Percentiles rank a stretch among this genome's conserved stretches.
Conservation (phyloP, 2,329 filamentous ascomycete genomes). For the Penicillium sp. region DNA sequence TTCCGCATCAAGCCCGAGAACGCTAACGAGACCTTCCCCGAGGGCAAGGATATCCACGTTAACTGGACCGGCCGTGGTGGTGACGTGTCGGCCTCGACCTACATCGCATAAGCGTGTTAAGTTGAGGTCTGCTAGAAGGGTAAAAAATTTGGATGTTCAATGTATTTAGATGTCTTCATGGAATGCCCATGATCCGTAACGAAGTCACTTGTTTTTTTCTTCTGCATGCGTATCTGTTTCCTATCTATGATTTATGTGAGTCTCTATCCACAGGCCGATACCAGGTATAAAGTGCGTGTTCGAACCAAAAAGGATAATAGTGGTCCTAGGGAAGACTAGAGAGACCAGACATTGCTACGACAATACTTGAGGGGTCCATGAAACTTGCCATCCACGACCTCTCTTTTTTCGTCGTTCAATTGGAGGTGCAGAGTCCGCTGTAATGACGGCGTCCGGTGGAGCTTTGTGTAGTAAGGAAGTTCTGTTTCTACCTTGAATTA, state of each 20-base stretch:
- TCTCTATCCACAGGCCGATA: neutral
- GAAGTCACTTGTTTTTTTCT: conserved; percentile 17
- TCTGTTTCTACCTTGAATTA: too few species aligned
- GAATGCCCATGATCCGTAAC: conserved; percentile 24
- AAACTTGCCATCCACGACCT: too few species aligned
- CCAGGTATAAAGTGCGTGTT: neutral
- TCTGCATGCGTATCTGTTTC: neutral
- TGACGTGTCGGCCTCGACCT: conserved; percentile 94
- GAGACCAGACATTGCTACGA: neutral
- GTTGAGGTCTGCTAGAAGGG: conserved; percentile 12
- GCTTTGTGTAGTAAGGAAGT: too few species aligned
- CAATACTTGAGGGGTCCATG: neutral
- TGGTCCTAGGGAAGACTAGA: neutral
- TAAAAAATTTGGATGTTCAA: conserved; percentile 26
- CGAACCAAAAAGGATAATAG: neutral
- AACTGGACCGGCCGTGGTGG: conserved; percentile 99
- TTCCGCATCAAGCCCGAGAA: conserved; percentile 82
- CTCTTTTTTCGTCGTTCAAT: too few species aligned
- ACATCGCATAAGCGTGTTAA: conserved; percentile 73
- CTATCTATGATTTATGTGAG: neutral
- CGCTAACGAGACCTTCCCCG: conserved; percentile 75
- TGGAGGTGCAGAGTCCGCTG: too few species aligned
- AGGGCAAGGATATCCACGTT: conserved; percentile 89
- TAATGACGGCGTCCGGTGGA: too few species aligned
- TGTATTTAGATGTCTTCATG: conserved; percentile 29